A percentile compares a stretch with the other conserved stretches of the same genome.
These are phyloP conservation scores for Prunus davidiana DNA, from an alignment of 306 rosid genomes.

Conservation along the genomic window DNA sequence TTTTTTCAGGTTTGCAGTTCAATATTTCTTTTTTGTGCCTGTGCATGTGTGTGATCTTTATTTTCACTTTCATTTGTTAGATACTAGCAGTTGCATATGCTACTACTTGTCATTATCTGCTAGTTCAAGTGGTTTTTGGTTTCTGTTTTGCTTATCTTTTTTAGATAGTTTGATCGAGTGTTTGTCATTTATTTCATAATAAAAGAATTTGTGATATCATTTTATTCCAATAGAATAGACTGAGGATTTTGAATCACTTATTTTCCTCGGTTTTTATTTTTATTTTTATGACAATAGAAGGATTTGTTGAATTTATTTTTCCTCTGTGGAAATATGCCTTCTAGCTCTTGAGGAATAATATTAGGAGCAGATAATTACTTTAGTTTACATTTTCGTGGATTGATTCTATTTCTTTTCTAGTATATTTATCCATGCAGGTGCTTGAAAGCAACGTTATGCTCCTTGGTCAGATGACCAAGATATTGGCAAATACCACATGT, in stretches of 20 bases:
- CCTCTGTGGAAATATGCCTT: not conserved
- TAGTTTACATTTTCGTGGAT: not conserved
- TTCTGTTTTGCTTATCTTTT: not conserved
- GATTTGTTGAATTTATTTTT: not conserved
- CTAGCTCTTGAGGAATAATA: not conserved
- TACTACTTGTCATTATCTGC: not conserved
- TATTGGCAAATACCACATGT: no score
- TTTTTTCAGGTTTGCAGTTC: not conserved
- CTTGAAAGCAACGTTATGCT: no score
- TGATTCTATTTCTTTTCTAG: not conserved
- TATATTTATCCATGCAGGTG: no score
- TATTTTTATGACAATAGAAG: not conserved
- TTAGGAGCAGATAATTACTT: not conserved
- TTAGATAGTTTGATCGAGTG: not conserved
- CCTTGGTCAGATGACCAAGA: no score
- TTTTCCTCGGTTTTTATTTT: not conserved
- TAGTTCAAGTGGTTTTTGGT: not conserved
- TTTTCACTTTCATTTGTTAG: not conserved
- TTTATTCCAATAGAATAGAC: not conserved
- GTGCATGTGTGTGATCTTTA: not conserved
- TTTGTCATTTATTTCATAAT: not conserved
- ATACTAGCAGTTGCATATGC: not conserved
- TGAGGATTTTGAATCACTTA: not conserved
- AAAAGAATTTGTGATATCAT: not conserved
- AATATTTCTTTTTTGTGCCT: not conserved